Evolutionary conservation across 1,139 yeast genomes (phyloP), one percentile per base, ranked within the genome.

Genomic region (Ashbya aceris): DNA sequence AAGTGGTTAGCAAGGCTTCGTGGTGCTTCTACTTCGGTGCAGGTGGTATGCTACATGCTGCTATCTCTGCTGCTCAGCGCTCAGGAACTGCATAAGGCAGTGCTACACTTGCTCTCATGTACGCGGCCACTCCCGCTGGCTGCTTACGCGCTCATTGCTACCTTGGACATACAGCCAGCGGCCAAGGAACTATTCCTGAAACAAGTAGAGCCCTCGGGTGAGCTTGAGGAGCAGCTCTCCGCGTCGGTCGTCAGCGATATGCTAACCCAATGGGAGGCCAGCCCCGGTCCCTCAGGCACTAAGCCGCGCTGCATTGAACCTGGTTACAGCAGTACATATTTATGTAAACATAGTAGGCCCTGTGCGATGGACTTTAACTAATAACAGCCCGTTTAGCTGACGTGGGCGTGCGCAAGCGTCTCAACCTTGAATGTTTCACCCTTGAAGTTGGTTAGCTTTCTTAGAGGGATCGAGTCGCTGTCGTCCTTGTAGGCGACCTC

Each of bases 401-500:
- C 94, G 46, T 73, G 71, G 41, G 95, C 95, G 52, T 71, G 69
- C 41, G 74, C 80, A 48, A 86, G 58, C 36, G 87, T 67, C 36
- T 78, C 63, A 56, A 80, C 82, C 68, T 77, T 80, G 68, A 86
- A 82, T 27, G 71, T 60, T 56, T 82, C 83, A 46, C 94, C 94
- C 56, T 71, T 76, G 56, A 71, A 77, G 64, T 82, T 84, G 42
- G 87, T 86, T 65, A 91, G 76, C 64, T 73, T 80, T 62, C 79
- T 80, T 48, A 82, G 80, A 44, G 78, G 77, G 60, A 83, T 80
- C 52, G 93, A 91, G 51, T 68, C 67, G 39, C 56, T 60, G 12
- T 64, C 70, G 56, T 73, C 82, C 55, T 81, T 81, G 73, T 76
- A 89, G 47, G 85, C 74, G 38, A 89, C 95, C 61, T 84, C 85